Evolutionary conservation across 2,329 filamentous ascomycete genomes (phyloP), one percentile per base, ranked within the genome.

Genomic region (Cordyceps farinosa): DNA sequence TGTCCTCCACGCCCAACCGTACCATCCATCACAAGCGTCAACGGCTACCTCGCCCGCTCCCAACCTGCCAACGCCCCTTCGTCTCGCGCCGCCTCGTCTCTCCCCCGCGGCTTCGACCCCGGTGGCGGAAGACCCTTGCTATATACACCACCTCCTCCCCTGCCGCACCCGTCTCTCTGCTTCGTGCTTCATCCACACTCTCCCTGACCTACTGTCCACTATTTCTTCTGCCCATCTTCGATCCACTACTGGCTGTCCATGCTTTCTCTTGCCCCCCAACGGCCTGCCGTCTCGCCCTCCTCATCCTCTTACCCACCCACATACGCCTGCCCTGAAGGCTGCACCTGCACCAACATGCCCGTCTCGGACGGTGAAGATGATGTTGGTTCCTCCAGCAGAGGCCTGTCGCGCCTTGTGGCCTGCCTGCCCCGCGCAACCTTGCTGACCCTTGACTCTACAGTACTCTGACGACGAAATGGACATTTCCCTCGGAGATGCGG

Each of bases 401-500:
- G 38, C 53, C 53, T 27, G 8, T 52, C 34, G 36, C 29, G 57
- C 15, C 22, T 36, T 27, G 47, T 29, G 11, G 11, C 36, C 6
- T n/a, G 11, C 36, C 6, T 34, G 34, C 32, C 8, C 22, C 32
- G 9, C 8, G 8, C 56, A 32, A 30, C n/a, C 22, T 51, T 32
- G 30, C 61, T 63, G 17, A 63, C 40, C 27, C 15, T 45, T 2
- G 15, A 27, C 9, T 27, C 47, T 15, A 17, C 22, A 63, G 29
- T 52, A 52, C 52, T 30, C 36, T 51, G 52, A 62, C 64, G 75
- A 79, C 62, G 80, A 77, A 65, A 75, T 87, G 70, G 80, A 82
- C 65, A 85, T 68, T 53, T 64, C 90, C 65, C 85, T 92, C 68
- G 87, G 86, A 65, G 90, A 95, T 68, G 83, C 83, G 73, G 88